Evolutionary conservation across 2,329 filamentous ascomycete genomes (phyloP), one percentile per base, ranked within the genome.

Genomic region (Fusarium kyushuense): DNA sequence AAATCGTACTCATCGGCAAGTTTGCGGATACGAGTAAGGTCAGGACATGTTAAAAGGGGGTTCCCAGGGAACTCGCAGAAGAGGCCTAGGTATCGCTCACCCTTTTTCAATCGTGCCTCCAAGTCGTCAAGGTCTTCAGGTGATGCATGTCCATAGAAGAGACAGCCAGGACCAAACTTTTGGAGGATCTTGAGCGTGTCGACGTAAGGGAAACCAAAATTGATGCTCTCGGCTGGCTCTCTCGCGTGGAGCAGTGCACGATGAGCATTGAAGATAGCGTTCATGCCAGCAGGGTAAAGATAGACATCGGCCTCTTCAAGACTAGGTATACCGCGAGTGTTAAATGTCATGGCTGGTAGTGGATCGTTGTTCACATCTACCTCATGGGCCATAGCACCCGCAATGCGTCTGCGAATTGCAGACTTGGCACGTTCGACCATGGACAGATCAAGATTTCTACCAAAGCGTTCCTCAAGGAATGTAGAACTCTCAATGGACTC

Each of bases 51-150:
- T 38, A 99, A 84, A 16, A 98, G 85, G 6, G 96, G 96, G 75
- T 99, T 99, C 33, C 93, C 91, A 0, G 96, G 96, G 68, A 98
- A 97, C 77, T 99, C 96, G 78, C 93, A 97, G 79, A 97, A 98
- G 5, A 99, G 84, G 1, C 88, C 92, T 7, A 97, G 85, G 75
- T 91, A 95, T 46, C 85, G 87, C 79, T 97, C 92, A 40, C 95
- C 95, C 12, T 78, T 78, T 67, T 87, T 80, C 9, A 98, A 82
- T 5, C 90, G 87, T 47, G 75, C 76, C 78, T 98, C 93, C 0
- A 99, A 84, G 62, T 97, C 90, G 75, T 97, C 92, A 1, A 99
- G 81, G 60, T 98, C 94, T 47, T 87, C 86, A 3, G 88, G 81
- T 4, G 91, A 92, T 1, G 91, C 93, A 72, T 91, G 87, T 5